A percentile compares a stretch with the other conserved stretches of the same genome.
These are phyloP conservation scores for Rhodosporidiobolus sp. DNA, from an alignment of 768 basidiomycete species.

Conservation along the genomic window DNA sequence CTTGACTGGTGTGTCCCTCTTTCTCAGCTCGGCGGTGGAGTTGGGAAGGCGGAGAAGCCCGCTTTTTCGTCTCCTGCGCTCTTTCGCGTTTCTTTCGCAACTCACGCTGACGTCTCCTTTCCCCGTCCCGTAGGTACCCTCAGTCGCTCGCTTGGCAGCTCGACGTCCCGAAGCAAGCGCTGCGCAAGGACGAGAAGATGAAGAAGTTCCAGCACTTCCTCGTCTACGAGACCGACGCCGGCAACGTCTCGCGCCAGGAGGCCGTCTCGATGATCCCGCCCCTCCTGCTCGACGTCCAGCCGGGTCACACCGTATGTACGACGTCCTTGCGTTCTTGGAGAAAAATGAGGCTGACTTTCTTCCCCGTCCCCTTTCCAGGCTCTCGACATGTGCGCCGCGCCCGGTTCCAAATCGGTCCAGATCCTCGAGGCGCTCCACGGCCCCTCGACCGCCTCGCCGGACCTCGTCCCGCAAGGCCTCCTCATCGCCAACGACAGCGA, in stretches of 20 bases:
- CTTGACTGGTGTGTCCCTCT: conserved; percentile 67
- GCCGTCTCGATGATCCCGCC: conserved; percentile 99
- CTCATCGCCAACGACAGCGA: conserved; percentile 95
- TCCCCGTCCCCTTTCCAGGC: conserved; percentile 56
- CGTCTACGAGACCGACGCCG: conserved; percentile 96
- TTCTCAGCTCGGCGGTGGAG: background rate
- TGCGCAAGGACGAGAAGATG: conserved; percentile 84
- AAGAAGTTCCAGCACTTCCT: conserved; percentile 93
- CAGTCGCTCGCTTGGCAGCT: conserved; percentile 95
- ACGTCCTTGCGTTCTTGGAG: background rate
- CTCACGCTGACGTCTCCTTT: background rate
- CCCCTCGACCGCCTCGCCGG: conserved; percentile 54
- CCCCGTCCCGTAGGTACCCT: conserved; percentile 68
- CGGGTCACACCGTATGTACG: conserved; percentile 66
- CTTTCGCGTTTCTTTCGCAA: background rate
- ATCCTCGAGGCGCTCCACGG: conserved; percentile 91
- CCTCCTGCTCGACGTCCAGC: conserved; percentile 86
- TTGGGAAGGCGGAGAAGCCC: background rate
- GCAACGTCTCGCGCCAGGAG: conserved; percentile 93
- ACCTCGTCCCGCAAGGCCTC: conserved; percentile 69
- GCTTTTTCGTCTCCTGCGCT: background rate
- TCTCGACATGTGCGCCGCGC: conserved; percentile 97
- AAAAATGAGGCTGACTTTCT: conserved; percentile 2
- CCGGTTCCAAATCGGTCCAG: conserved; percentile 97
- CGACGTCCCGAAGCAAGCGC: conserved; percentile 79